A percentile compares a stretch with the other conserved stretches of the same genome.
These are phyloP conservation scores for Sporothrix humicola DNA, from an alignment of 2,329 filamentous ascomycete species.

Conservation along the genomic window DNA sequence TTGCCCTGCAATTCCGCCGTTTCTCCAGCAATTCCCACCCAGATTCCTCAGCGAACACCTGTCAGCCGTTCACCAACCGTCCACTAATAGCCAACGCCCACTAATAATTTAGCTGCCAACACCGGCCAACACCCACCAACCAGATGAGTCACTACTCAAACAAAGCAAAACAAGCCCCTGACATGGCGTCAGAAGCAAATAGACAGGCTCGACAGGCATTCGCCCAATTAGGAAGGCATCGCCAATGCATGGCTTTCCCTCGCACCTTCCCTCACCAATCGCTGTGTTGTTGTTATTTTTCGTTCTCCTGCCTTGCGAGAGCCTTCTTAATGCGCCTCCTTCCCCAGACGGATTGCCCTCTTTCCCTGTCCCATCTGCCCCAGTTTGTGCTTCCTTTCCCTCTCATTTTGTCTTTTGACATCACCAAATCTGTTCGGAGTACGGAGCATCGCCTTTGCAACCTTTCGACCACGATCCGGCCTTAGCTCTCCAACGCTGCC, in stretches of 20 bases:
- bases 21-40: constrained; percentile 33
- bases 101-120: background rate
- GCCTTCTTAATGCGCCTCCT: background rate
- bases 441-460: background rate
- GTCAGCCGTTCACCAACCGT: background rate
- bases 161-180: constrained; percentile 28
- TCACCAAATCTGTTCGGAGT: background rate
- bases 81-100: background rate
- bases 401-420: background rate
- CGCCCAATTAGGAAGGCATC: constrained; percentile 27
- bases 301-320: background rate
- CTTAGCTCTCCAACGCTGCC: constrained; percentile 10
- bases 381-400: background rate
- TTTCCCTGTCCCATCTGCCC: background rate
- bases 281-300: constrained; percentile 17
- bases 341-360: constrained; percentile 5
- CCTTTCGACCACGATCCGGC: background rate
- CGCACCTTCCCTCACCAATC: constrained; percentile 20
- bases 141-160: background rate
- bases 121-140: background rate
- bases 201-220: background rate
- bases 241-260: constrained; percentile 17
- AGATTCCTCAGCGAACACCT: constrained; percentile 29
- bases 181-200: constrained; percentile 16
- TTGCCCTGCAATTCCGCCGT: constrained; percentile 18